Evolutionary conservation across 2,329 filamentous ascomycete genomes (phyloP), one percentile per base, ranked within the genome.

Genomic region (Trichophyton simii): DNA sequence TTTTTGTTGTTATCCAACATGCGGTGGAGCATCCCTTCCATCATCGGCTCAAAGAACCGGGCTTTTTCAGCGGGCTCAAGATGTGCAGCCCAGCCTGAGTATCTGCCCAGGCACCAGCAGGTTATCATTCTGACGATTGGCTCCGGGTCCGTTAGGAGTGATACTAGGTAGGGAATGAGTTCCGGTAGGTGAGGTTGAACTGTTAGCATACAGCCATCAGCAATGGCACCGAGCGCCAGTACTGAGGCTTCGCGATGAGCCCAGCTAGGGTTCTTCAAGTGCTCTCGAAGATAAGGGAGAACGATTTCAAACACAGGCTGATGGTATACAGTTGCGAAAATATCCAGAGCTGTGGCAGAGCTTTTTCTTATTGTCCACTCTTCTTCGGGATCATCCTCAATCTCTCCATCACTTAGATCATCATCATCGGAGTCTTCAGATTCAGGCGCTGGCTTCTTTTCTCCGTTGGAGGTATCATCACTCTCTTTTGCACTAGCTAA

Each of bases 1-100:
- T 92, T 91, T 79, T 99, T 99, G 80, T 97, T 97, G 72, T 84
- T 86, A 75, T 99, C 94, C 55, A 99, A 80, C 94, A 99, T 99
- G 71, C 91, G 89, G 63, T 85, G 86, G 62, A 99, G 78, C 57
- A 99, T 91, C 4, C 92, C 94, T 65, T 96, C 92, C 91, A 99
- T 96, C 82, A 97, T 88, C 0, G 92, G 92, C 69, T 94, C 87
- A 69, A 99, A 99, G 74, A 84, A 96, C 62, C 84, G 82, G 59
- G 86, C 82, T 69, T 87, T 87, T 65, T 91, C 83, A 18, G 78
- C 76, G 15, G 80, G 81, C 58, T 87, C 84, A 22, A 96, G 81
- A 64, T 86, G 83, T 3, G 91, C 87, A 8, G 91, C 92, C 94
- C 94, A 99, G 52, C 86, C 80, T 3, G 94, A 96, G 74, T 96